Base-by-base conservation (phyloP, 805 yeast species). In the Hagleromyces aurorensis region DNA sequence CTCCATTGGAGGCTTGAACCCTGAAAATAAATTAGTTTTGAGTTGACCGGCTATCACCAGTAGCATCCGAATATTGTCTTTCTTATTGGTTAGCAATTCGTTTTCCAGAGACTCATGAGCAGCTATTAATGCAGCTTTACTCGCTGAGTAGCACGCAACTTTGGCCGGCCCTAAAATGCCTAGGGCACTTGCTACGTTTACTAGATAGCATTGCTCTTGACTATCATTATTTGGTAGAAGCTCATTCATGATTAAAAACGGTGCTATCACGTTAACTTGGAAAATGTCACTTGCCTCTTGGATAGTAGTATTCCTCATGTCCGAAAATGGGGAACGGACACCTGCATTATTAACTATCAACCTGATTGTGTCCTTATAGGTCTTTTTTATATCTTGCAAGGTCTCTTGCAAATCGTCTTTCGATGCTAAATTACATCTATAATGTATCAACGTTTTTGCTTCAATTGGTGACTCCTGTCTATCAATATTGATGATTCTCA, bases 261-360 rank as follows among this genome's bases (percentile, higher is more conserved):
- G 76, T 6, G 93, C 67, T 7, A 74, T 39, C 5, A 81, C 62
- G 44, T 87, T 86, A 18, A 82, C 73, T 16, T 71, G 66, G 27
- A 83, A 56, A 1, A 76, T 69, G 10, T 57, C 52, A 25, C 72
- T 71, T 29, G 84, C 69, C 24, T 77, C 79, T 1, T 64, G 67
- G 22, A 62, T 64, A 1, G 64, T 42, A 23, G 74, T 43, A 7
- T 77, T 73, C 2, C 67, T 38, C 0, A 83, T 44, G 2, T 69
- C 48, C 38, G 70, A 69, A 25, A 43, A 53, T 1, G 78, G 77
- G 7, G 62, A 64, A 23, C 80, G 63, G 12, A 83, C 67, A 0
- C 85, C 96, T 1, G 96, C 96, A 53, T 86, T 87, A 52, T 85
- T 86, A 28, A 87, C 65, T 9, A 87, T 59, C 1, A 84, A 61